Percentiles rank a stretch among this genome's conserved stretches.
phyloP scores from a whole-genome alignment of 148 eudicot species.

The Cornus florida region DNA sequence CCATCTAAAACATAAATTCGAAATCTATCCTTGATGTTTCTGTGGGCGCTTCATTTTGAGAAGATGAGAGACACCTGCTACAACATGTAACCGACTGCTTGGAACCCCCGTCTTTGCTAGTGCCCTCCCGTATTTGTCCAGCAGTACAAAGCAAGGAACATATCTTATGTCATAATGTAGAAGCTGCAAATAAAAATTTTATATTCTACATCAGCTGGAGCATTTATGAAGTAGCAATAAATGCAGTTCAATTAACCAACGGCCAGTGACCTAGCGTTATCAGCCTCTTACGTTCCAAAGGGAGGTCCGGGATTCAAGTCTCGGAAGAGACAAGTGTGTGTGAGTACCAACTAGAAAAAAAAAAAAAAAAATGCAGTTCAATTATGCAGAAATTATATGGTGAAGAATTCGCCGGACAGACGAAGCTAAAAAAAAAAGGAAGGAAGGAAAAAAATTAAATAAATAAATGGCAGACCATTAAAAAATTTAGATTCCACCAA shows the following conservation, averaged over 20 bases:
- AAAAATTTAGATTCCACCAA: too few species aligned
- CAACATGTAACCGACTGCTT: slow-evolving; percentile 76
- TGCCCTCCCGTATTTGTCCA: slow-evolving; percentile 85
- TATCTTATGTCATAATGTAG: slow-evolving; percentile 90
- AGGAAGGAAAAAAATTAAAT: too few species aligned
- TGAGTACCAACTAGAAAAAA: too few species aligned
- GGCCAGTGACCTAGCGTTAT: too few species aligned
- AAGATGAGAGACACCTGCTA: slow-evolving; percentile 97
- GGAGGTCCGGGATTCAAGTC: too few species aligned
- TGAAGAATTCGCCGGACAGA: too few species aligned
- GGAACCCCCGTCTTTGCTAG: slow-evolving; percentile 94
- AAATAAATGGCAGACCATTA: too few species aligned
- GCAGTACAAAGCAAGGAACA: slow-evolving; percentile 95
- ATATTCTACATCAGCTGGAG: not conserved
- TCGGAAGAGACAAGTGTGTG: too few species aligned
- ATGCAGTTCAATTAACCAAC: not conserved
- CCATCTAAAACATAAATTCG: too few species aligned
- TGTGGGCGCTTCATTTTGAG: slow-evolving; percentile 67
- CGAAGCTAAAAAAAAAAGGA: too few species aligned
- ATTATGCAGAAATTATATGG: not conserved
- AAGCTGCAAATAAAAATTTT: slow-evolving; percentile 48
- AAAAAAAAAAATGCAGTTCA: not conserved
- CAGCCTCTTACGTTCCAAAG: too few species aligned
- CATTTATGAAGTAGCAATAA: not conserved
- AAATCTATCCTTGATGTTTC: too few species aligned